phyloP scores from a whole-genome alignment of 2,329 filamentous ascomycete genomes.

The Phyllosticta citribraziliensis region DNA sequence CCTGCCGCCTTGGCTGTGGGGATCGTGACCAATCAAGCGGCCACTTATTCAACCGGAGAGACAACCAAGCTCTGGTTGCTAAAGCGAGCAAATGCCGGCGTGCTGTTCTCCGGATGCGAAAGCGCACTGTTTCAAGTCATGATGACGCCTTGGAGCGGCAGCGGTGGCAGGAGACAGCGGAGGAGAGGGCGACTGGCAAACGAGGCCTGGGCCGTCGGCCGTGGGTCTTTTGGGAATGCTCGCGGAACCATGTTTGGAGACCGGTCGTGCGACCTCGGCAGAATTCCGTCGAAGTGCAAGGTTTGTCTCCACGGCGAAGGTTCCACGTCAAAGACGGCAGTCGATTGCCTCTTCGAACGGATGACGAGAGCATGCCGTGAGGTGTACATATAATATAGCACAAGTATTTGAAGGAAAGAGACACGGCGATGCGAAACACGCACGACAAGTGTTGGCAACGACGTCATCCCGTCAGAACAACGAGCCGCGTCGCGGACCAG shows the following conservation, averaged over 20 bases:
- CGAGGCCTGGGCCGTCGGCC: background rate
- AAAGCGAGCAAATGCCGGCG: background rate
- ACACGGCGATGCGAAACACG: background rate
- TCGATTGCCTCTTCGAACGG: background rate
- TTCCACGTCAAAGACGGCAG: background rate
- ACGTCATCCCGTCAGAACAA: background rate
- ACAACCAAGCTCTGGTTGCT: background rate
- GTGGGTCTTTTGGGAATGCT: background rate
- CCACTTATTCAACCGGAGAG: background rate
- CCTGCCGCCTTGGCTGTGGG: background rate
- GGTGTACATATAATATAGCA: no score
- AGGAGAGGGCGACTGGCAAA: background rate
- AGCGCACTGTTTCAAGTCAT: background rate
- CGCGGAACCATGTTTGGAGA: background rate
- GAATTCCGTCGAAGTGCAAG: background rate
- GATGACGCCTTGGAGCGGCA: background rate
- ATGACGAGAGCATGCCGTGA: background rate
- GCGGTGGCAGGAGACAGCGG: background rate
- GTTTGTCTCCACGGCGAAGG: background rate
- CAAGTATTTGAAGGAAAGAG: background rate
- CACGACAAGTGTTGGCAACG: background rate
- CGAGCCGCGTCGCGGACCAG: background rate
- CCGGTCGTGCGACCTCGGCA: background rate
- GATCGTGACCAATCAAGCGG: background rate
- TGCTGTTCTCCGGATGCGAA: background rate